Evolutionary conservation across 2,329 filamentous ascomycete species (phyloP), one percentile per base, ranked within the genome.

Genomic region (Passalora sequoiae): DNA sequence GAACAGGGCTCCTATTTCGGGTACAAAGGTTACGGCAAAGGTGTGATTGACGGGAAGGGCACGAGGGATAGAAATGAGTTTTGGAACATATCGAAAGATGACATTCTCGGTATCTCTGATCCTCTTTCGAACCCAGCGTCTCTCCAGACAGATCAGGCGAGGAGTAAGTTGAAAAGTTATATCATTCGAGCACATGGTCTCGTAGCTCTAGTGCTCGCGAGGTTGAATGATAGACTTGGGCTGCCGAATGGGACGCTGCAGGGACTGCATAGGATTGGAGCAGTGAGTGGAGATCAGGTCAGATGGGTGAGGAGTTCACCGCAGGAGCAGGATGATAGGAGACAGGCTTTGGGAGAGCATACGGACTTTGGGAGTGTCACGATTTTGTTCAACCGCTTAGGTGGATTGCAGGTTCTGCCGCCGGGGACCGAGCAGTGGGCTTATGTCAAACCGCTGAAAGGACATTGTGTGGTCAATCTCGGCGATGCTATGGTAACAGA

Each of bases 331-430:
- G 24, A 28, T 20, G 38, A 40, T 29, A 6, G 17, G 12, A 20
- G 24, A 20, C 19, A 20, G 17, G 17, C 38, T 20, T 54, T 76
- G 16, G 72, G 72, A 16, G 72, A 73, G 43, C 76, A 80, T 54
- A 78, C 75, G 2, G 76, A 79, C 51, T 78, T 78, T 49, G 76
- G 75, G 33, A 72, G 66, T 39, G 65, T 79, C 4, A 79, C 76
- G 0, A 60, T 79, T 4, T 66, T 80, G 2, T 76, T 78, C 60
- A 79, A 78, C 59, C 67, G 73, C 0, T 58, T 78, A 2, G 75
- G 75, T 0, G 76, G 76, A 0, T 63, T 79, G 6, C 76, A 78
- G 54, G 70, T 78, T 3, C 62, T 72, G 3, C 66, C 70, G 0
- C 35, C 50, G 6, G 29, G 44, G 6, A 40, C 39, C 20, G 38